Evolutionary conservation across 2,329 filamentous ascomycete species (phyloP), one percentile per base, ranked within the genome.

Genomic region (Neofusicoccum cordaticola): DNA sequence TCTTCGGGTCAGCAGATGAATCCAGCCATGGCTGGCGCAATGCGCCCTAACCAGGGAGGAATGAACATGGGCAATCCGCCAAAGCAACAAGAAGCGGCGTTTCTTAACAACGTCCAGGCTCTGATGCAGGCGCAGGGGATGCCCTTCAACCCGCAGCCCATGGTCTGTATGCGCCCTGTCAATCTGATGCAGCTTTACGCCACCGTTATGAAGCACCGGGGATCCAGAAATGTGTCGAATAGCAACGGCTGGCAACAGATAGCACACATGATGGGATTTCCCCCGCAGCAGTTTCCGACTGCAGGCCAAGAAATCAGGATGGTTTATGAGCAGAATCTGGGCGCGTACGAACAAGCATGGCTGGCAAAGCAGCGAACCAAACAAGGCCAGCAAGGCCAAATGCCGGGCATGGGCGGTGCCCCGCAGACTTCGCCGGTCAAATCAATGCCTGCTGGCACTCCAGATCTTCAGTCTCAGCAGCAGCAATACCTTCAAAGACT

Each of bases 111-210:
- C 44, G 81, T 98, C 7, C 85, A 86, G 19, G 80, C 84, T n/a
- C 91, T 96, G 68, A 96, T 96, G 89, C 85, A 85, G 66, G 84
- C 87, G 53, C 88, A 90, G 66, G 87, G 88, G 37, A 81, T 92
- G 17, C 89, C 88, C 0, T 83, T 98, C 57, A 92, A 97, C 52
- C 80, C 85, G 1, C 90, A 88, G 67, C 93, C 93, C 0, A 80
- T 86, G 22, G 85, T 96, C 27, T 88, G 86, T 62, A 90, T 92
- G 62, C 88, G 91, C 11, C 85, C 85, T 0, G 82, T 98, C 42
- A 89, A 90, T 70, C 79, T 97, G 12, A 86, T 92, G 72, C 85
- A 88, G 66, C 82, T 98, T 2, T 98, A 96, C 75, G 86, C 89
- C 66, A 82, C 86, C 0, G 91, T 97, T 1, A 85, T 89, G 69